Percentiles rank a stretch among this genome's conserved stretches.
Conservation (phyloP, 2,329 filamentous ascomycete species). For the Fusarium continuum region DNA sequence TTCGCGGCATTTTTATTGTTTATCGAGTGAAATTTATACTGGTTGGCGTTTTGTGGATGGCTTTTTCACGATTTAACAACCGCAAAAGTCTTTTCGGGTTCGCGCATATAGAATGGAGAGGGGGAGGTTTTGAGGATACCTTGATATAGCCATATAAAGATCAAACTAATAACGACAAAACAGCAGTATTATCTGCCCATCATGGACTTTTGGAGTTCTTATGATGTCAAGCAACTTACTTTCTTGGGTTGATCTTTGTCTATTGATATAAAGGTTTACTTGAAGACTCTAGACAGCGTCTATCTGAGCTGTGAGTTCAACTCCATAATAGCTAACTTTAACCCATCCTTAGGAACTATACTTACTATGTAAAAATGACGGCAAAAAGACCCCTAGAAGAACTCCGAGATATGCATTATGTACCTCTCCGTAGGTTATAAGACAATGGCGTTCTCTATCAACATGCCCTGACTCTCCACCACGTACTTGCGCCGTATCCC, state of each 20-base stretch:
- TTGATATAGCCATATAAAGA: slow-evolving; percentile 41
- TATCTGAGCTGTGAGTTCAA: not conserved
- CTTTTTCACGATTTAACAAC: slow-evolving; percentile 34
- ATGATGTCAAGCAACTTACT: too few relatives aligned
- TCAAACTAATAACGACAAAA: slow-evolving; percentile 33
- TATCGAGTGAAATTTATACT: slow-evolving; percentile 37
- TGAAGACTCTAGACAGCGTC: not conserved
- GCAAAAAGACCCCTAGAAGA: slow-evolving; percentile 19
- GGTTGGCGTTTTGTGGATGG: slow-evolving; percentile 43
- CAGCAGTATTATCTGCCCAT: slow-evolving; percentile 1
- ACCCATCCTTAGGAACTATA: not conserved
- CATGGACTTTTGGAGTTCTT: not conserved
- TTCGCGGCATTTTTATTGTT: slow-evolving; percentile 28
- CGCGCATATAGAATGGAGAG: slow-evolving; percentile 43
- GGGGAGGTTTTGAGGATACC: slow-evolving; percentile 33
- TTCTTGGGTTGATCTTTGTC: not conserved
- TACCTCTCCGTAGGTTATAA: slow-evolving; percentile 42
- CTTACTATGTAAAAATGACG: not conserved
- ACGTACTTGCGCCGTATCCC: slow-evolving; percentile 82
- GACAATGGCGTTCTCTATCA: slow-evolving; percentile 82
- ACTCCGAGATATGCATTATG: slow-evolving; percentile 38
- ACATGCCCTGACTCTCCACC: slow-evolving; percentile 81
- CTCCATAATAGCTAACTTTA: not conserved
- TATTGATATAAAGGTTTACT: too few relatives aligned
- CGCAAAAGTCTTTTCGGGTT: slow-evolving; percentile 41